Evolutionary conservation across 176 grass and related monocot genomes (phyloP), one percentile per base, ranked within the genome.

Genomic region (Eragrostis curvula): DNA sequence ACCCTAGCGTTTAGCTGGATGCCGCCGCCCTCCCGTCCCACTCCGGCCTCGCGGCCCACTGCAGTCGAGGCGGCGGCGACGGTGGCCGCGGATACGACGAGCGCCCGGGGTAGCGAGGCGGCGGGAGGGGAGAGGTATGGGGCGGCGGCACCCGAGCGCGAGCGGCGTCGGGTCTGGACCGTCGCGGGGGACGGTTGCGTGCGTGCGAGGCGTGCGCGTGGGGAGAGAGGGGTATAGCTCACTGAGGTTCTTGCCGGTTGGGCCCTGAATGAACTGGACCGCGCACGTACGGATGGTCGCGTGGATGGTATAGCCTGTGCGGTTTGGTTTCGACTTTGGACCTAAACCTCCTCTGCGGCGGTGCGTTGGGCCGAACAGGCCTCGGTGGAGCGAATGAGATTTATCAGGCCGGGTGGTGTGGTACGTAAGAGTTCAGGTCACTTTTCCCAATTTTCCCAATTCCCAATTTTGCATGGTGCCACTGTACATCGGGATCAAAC

Each of bases 1-100:
- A 90, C 88, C 88, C 88, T 90, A 86, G 79, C 72, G 58, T 28
- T 36, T 52, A n/a, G 46, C 6, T 10, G 11, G 77, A 45, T 23
- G 74, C 13, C 56, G 74, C 88, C 81, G 46, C 77, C 62, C 69
- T 48, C 56, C 78, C 66, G 14, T 68, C 28, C 44, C n/a, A n/a
- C 65, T 2, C 27, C 69, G 59, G 27, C 52, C 65, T 2, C 56
- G 8, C 80, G 0, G 53, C 55, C 18, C 25, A 15, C 43, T 15
- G 30, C 45, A 23, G 21, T 11, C 11, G 30, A 59, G 43, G 44
- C 51, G 55, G 46, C 51, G 9, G 21, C 41, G 48, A 12, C 25
- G 13, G 57, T 24, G 20, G 17, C 67, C 49, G 68, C 20, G 68
- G 30, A 4, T 23, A 14, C 11, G 51, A 63, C 14, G 0, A 61